A percentile compares a stretch with the other conserved stretches of the same genome.
These are phyloP conservation scores for Gonapodya prolifera DNA, from an alignment of 192 early-diverging fungal species.

Conservation along the genomic window DNA sequence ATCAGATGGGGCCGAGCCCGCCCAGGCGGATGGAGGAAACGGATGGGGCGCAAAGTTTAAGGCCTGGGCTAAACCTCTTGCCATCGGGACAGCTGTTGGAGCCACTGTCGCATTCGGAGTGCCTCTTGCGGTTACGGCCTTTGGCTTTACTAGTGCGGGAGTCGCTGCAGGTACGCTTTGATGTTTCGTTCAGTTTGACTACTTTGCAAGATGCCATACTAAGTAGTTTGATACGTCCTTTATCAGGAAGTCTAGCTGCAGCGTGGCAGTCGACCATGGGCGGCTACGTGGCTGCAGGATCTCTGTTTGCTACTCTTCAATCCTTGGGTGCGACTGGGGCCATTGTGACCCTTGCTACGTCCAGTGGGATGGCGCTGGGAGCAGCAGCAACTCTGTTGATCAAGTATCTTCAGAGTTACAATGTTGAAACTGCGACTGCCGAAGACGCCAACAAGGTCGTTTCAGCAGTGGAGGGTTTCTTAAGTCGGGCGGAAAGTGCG, in stretches of 20 bases:
- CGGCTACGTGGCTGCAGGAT: background rate
- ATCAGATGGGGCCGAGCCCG: too few species aligned
- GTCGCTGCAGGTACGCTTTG: background rate
- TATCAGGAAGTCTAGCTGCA: background rate
- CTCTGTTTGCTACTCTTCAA: background rate
- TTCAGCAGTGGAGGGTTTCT: too few species aligned
- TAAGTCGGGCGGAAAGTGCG: too few species aligned
- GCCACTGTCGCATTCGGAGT: background rate
- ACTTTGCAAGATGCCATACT: background rate
- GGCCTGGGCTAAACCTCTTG: background rate
- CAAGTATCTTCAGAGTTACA: background rate
- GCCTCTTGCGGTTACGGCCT: background rate
- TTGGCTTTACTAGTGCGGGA: background rate
- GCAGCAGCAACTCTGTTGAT: background rate
- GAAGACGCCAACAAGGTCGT: too few species aligned
- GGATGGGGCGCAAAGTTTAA: too few species aligned
- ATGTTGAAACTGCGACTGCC: background rate
- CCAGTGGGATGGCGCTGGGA: background rate
- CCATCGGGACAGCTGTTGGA: background rate
- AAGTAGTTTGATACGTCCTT: background rate
- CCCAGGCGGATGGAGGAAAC: too few species aligned
- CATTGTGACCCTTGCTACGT: background rate
- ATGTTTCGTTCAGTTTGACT: background rate
- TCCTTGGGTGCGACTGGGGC: background rate
- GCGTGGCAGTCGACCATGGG: background rate